phyloP scores from a whole-genome alignment of 2,329 filamentous ascomycete species.

The Venturia carpophila region DNA sequence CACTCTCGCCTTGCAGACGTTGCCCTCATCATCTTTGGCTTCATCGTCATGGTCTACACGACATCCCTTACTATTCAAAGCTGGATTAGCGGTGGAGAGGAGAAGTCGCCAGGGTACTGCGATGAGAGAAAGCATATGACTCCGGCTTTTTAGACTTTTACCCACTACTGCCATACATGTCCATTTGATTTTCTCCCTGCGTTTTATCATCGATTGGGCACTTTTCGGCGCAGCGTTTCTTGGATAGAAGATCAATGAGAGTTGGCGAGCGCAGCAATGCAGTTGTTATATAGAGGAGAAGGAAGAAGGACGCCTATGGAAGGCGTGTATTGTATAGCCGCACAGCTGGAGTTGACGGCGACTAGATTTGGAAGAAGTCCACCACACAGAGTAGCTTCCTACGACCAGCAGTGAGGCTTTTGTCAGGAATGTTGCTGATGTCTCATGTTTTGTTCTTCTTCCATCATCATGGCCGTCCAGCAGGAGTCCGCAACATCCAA shows the following conservation, averaged over 20 bases:
- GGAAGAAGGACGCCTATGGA: background rate
- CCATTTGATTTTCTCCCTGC: background rate
- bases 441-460: too few relatives aligned
- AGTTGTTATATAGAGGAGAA: background rate
- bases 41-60: slow-evolving; percentile 85
- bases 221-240: background rate
- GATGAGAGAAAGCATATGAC: slow-evolving; percentile 33
- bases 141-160: background rate
- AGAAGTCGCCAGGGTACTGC: slow-evolving; percentile 55
- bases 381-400: too few relatives aligned
- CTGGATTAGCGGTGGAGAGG: slow-evolving; percentile 60
- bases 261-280: background rate
- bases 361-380: too few relatives aligned
- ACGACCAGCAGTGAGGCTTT: too few relatives aligned
- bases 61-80: slow-evolving; percentile 78
- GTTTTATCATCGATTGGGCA: background rate
- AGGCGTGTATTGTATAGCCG: background rate
- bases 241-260: background rate
- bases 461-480: too few relatives aligned
- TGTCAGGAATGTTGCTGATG: too few relatives aligned
- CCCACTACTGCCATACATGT: background rate
- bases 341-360: background rate
- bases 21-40: slow-evolving; percentile 68
- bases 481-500: too few relatives aligned
- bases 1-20: slow-evolving; percentile 67